Conservation (phyloP, 805 yeast species). For the Lachancea mirantina region DNA sequence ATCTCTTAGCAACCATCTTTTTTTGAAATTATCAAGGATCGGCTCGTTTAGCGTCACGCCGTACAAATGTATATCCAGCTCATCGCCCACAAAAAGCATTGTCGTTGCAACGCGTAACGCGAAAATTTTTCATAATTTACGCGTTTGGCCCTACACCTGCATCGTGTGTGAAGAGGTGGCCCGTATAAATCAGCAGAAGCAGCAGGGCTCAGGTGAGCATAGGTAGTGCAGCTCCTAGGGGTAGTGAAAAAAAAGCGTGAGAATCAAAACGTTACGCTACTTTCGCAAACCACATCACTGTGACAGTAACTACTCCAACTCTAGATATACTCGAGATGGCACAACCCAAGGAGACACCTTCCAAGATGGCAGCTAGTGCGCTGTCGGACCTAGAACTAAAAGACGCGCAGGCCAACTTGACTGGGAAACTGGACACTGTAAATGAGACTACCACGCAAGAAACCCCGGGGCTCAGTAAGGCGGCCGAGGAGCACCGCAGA, state of each 20-base stretch:
- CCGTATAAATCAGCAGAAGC: no score
- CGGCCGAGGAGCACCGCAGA: slow-evolving; percentile 39
- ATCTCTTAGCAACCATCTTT: slow-evolving; percentile 25
- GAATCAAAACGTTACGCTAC: no score
- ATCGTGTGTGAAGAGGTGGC: no score
- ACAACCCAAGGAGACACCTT: slow-evolving; percentile 59
- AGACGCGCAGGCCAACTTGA: slow-evolving; percentile 37
- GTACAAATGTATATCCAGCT: no score
- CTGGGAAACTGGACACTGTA: slow-evolving; percentile 38
- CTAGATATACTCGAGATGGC: slow-evolving; percentile 15
- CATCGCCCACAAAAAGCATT: no score
- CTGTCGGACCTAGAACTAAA: slow-evolving; percentile 45
- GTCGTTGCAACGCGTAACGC: no score
- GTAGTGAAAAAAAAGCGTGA: slow-evolving; percentile 1
- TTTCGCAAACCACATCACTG: background rate
- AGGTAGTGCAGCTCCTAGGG: no score
- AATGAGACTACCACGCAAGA: slow-evolving; percentile 20
- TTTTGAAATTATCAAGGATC: slow-evolving; percentile 6
- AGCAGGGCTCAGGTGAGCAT: no score
- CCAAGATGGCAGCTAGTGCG: slow-evolving; percentile 55
- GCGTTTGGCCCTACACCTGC: no score
- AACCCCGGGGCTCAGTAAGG: slow-evolving; percentile 28
- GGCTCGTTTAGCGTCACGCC: no score
- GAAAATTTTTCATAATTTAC: no score
- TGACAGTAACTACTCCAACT: no score